These are phyloP conservation scores for Populus trichocarpa DNA, from an alignment of 441 rosid species.

Conservation along the genomic window DNA sequence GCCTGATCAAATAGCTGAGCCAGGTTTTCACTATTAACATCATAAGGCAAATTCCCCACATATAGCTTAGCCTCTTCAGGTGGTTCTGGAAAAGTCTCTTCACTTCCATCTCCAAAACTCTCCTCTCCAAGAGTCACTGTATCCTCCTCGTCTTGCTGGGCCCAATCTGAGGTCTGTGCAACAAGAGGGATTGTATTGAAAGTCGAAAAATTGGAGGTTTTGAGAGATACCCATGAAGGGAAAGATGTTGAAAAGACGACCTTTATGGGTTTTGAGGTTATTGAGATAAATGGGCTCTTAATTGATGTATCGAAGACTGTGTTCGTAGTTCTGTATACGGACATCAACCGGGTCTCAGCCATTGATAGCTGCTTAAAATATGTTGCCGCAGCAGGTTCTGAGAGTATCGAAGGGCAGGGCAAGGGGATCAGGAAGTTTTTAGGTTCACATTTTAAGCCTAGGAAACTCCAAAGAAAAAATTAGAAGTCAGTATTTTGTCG, in stretches of 20 bases:
- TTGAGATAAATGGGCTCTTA: conserved; percentile 3
- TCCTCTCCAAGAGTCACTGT: conserved; percentile 8
- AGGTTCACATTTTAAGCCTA: not conserved
- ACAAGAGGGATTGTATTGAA: conserved; percentile 14
- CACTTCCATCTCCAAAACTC: conserved; percentile 14
- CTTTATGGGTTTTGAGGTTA: conserved; percentile 12
- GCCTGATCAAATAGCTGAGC: conserved; percentile 30
- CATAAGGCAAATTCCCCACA: conserved; percentile 31
- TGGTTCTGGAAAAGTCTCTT: conserved; percentile 22
- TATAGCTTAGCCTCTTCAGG: conserved; percentile 29
- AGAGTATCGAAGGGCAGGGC: not conserved
- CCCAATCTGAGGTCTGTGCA: conserved; percentile 30
- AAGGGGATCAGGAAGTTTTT: not conserved
- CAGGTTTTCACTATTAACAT: conserved; percentile 23
- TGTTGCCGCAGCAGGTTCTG: conserved; percentile 11
- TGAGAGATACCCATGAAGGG: conserved; percentile 7
- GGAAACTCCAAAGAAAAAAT: too few species aligned
- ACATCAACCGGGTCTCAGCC: conserved; percentile 3
- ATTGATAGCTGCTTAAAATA: conserved; percentile 7
- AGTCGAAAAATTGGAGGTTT: conserved; percentile 7
- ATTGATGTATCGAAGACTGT: conserved; percentile 3
- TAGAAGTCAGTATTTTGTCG: too few species aligned
- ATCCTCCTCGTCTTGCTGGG: conserved; percentile 17
- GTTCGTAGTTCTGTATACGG: not conserved
- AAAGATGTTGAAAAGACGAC: conserved; percentile 10